Percentiles rank a stretch among this genome's conserved stretches.
Evolutionary conservation across 2,329 filamentous ascomycete genomes (phyloP).

Genomic region (Purpureocillium takamizusanense): DNA sequence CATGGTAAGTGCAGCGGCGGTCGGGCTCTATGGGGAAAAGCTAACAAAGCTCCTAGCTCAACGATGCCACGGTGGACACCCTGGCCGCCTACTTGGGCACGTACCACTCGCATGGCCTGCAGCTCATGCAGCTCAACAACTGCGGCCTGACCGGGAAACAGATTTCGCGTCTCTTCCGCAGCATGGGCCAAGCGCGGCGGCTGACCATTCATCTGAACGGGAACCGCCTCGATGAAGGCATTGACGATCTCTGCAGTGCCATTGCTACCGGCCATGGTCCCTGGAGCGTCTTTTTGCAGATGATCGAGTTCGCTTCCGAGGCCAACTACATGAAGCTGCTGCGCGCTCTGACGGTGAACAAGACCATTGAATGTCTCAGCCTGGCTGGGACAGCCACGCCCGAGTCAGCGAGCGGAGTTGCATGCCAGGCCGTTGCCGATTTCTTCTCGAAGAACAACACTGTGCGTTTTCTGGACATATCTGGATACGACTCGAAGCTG

Average conservation of each 20-base stretch:
- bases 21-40: neutral
- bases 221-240: constrained; percentile 43
- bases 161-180: constrained; percentile 39
- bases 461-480: constrained; percentile 45
- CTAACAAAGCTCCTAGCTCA: constrained; percentile 26
- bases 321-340: constrained; percentile 41
- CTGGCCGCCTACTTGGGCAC: constrained; percentile 36
- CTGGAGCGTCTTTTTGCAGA: constrained; percentile 41
- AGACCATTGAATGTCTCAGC: constrained; percentile 41
- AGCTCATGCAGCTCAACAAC: constrained; percentile 38
- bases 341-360: constrained; percentile 38
- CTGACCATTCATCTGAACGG: constrained; percentile 40
- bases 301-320: constrained; percentile 48
- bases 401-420: constrained; percentile 33
- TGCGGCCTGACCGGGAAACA: constrained; percentile 42
- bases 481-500: constrained; percentile 47
- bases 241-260: constrained; percentile 39
- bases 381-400: constrained; percentile 45
- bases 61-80: constrained; percentile 36
- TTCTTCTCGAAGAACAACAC: constrained; percentile 43
- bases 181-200: constrained; percentile 37
- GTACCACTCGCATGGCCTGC: constrained; percentile 29
- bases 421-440: constrained; percentile 36
- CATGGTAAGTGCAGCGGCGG: constrained; percentile 26
- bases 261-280: constrained; percentile 39